These are phyloP conservation scores for Piloderma croceum DNA, from an alignment of 768 basidiomycete genomes.

Conservation along the genomic window DNA sequence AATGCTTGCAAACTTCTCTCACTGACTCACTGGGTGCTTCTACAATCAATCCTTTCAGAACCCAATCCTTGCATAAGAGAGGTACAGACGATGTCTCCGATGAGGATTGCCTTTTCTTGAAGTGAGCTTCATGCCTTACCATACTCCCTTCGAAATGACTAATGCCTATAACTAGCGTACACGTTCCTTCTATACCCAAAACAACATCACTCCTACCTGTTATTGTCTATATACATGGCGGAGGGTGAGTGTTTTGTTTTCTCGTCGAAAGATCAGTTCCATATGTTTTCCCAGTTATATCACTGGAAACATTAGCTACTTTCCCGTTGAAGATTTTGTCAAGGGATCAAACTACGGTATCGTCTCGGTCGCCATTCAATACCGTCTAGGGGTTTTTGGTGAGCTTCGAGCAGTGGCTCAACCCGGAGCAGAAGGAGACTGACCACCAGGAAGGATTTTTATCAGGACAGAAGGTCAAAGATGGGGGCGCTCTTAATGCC, in stretches of 20 bases:
- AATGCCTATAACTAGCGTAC: not conserved
- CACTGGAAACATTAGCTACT: too few species aligned
- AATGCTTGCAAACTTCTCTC: too few species aligned
- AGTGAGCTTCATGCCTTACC: not conserved
- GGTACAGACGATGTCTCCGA: too few species aligned
- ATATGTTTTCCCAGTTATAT: too few species aligned
- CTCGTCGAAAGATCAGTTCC: too few species aligned
- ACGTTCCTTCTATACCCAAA: not conserved
- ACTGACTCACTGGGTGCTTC: too few species aligned
- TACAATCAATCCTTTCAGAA: too few species aligned
- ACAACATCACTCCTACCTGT: slow-evolving; percentile 4
- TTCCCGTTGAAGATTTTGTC: too few species aligned
- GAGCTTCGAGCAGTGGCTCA: not conserved
- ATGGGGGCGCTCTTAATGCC: slow-evolving; percentile 40
- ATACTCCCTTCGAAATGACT: not conserved
- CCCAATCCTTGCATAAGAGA: too few species aligned
- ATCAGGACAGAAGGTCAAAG: slow-evolving; percentile 36
- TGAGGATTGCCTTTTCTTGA: slow-evolving; percentile 1
- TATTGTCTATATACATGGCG: slow-evolving; percentile 23
- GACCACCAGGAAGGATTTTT: slow-evolving; percentile 36
- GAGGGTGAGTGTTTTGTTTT: slow-evolving; percentile 11
- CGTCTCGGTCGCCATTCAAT: slow-evolving; percentile 14
- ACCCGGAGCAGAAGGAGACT: not conserved
- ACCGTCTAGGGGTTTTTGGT: slow-evolving; percentile 36
- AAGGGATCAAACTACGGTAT: slow-evolving; percentile 35